Evolutionary conservation across 768 basidiomycete genomes (phyloP).

Genomic region (Suillus sp.): DNA sequence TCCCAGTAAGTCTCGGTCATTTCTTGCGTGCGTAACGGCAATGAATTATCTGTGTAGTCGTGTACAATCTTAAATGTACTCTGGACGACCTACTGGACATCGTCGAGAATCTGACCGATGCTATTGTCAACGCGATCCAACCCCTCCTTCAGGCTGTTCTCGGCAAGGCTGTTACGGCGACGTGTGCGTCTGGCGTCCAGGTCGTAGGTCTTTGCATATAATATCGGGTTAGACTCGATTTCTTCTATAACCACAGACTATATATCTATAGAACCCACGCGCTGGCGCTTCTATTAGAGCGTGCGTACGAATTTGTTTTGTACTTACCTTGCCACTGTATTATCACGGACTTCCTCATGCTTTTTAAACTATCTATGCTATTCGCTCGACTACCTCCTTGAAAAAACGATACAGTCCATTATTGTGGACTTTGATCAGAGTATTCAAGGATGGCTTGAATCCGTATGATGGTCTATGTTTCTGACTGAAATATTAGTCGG

Average conservation of each 20-base stretch:
- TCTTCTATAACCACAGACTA: conserved; percentile 30
- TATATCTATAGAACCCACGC: conserved; percentile 32
- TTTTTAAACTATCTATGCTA: conserved; percentile 4
- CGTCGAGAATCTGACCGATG: conserved; percentile 52
- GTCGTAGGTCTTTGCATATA: conserved; percentile 22
- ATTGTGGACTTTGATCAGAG: too few relatives aligned
- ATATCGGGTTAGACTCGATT: conserved; percentile 28
- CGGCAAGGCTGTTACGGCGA: conserved; percentile 21
- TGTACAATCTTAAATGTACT: conserved; percentile 63
- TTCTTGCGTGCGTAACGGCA: conserved; percentile 4
- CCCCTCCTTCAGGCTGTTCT: conserved; percentile 37
- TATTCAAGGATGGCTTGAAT: background rate
- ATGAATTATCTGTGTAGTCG: conserved; percentile 39
- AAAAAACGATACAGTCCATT: background rate
- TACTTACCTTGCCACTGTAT: conserved; percentile 33
- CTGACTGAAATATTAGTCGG: background rate
- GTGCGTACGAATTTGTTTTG: conserved; percentile 28
- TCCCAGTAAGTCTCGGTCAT: conserved; percentile 47
- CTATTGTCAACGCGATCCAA: conserved; percentile 42
- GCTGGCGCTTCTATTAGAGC: conserved; percentile 18
- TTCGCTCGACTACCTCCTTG: conserved; percentile 3
- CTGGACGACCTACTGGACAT: conserved; percentile 52
- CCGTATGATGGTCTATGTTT: background rate
- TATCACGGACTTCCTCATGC: conserved; percentile 19
- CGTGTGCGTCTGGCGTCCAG: conserved; percentile 28